phyloP scores from a whole-genome alignment of 805 yeast genomes.

The Spencermartinsiella europaea region DNA sequence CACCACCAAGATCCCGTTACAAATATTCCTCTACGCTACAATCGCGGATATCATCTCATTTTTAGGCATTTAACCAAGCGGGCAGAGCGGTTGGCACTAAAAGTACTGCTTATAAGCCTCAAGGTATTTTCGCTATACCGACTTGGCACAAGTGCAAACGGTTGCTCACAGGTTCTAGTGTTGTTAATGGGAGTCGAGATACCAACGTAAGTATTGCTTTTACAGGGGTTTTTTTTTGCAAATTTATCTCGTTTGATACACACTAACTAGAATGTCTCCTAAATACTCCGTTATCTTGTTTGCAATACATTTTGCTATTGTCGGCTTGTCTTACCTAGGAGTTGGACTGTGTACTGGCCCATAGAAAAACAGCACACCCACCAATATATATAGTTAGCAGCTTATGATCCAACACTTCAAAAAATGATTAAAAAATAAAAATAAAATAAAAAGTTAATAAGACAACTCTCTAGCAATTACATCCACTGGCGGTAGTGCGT shows the following conservation, averaged over 20 bases:
- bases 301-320: not conserved
- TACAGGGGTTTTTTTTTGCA: not conserved
- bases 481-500: slow-evolving; percentile 17
- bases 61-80: not conserved
- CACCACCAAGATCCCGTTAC: not conserved
- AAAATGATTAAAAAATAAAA: no score
- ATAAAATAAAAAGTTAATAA: no score
- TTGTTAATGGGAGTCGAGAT: slow-evolving; percentile 2
- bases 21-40: not conserved
- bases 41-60: not conserved
- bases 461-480: slow-evolving; percentile 28
- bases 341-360: no score
- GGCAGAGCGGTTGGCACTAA: not conserved
- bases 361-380: not conserved
- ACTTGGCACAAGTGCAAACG: not conserved
- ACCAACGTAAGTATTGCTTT: slow-evolving; percentile 1
- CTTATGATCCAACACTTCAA: no score
- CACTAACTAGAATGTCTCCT: not conserved
- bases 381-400: no score
- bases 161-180: not conserved
- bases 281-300: not conserved
- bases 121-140: not conserved
- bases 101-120: not conserved
- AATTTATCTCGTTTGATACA: not conserved
- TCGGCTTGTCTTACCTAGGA: not conserved